Conservation (phyloP, 2,329 filamentous ascomycete genomes). For the Periconia sp. region DNA sequence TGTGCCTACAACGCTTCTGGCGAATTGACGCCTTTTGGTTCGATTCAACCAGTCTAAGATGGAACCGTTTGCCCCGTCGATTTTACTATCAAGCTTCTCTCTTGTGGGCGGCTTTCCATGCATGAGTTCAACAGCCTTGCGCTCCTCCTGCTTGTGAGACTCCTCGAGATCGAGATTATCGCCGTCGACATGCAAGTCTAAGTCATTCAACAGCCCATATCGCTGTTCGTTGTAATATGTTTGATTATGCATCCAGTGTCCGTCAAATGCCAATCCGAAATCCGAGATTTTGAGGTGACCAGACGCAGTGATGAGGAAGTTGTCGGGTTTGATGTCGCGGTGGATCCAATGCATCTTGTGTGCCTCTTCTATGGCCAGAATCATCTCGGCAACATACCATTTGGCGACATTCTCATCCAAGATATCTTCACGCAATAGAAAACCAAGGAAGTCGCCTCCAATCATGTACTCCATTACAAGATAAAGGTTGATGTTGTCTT, state of each 20-base stretch:
- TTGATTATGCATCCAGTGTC: slow-evolving; percentile 91
- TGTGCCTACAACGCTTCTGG: slow-evolving; percentile 86
- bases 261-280: slow-evolving; percentile 93
- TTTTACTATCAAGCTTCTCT: slow-evolving; percentile 22
- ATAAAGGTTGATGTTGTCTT: slow-evolving; percentile 82
- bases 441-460: slow-evolving; percentile 87
- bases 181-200: slow-evolving; percentile 73
- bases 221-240: slow-evolving; percentile 83
- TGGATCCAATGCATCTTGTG: slow-evolving; percentile 90
- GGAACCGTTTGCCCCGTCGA: slow-evolving; percentile 27
- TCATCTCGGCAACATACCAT: slow-evolving; percentile 95
- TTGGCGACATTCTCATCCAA: slow-evolving; percentile 76
- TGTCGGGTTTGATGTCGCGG: slow-evolving; percentile 94
- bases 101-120: slow-evolving; percentile 24
- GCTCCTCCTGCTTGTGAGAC: slow-evolving; percentile 56
- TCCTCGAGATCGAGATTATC: slow-evolving; percentile 51
- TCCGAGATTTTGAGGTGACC: slow-evolving; percentile 96
- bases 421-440: slow-evolving; percentile 82
- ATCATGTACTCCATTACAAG: slow-evolving; percentile 99
- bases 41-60: slow-evolving; percentile 48
- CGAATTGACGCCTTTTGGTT: slow-evolving; percentile 65
- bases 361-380: slow-evolving; percentile 89
- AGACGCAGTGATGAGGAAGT: slow-evolving; percentile 85
- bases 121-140: slow-evolving; percentile 41
- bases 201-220: slow-evolving; percentile 73